These are phyloP conservation scores for Bjerkandera adusta DNA, from an alignment of 1,284 basidiomycete genomes.

Conservation along the genomic window DNA sequence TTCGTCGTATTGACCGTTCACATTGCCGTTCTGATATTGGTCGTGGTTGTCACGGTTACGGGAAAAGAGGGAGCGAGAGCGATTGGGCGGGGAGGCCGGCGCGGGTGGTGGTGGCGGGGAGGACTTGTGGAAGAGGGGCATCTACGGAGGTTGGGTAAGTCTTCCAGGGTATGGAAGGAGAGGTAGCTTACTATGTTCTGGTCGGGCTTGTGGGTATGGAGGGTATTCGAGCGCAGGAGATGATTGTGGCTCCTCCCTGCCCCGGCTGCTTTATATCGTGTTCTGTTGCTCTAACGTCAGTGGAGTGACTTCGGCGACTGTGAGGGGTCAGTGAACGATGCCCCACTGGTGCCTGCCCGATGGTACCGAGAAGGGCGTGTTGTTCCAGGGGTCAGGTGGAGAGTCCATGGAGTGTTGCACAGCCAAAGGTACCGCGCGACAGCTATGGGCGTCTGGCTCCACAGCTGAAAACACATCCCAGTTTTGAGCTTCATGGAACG, in stretches of 20 bases:
- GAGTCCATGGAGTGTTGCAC: too few species aligned
- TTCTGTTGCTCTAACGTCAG: background rate
- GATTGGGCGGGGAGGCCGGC: slow-evolving; percentile 15
- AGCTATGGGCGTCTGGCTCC: too few species aligned
- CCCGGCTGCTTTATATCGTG: slow-evolving; percentile 1
- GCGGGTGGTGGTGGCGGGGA: slow-evolving; percentile 22
- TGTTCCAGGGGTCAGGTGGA: too few species aligned
- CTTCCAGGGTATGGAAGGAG: background rate
- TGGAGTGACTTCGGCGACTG: too few species aligned
- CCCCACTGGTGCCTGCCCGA: too few species aligned
- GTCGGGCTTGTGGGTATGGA: background rate
- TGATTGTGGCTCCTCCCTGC: too few species aligned
- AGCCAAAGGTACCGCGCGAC: too few species aligned
- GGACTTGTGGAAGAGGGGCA: slow-evolving; percentile 21
- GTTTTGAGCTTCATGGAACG: too few species aligned
- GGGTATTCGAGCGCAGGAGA: background rate
- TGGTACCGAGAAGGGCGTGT: too few species aligned
- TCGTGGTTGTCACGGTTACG: slow-evolving; percentile 15
- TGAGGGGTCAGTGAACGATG: too few species aligned
- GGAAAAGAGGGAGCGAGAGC: slow-evolving; percentile 20
- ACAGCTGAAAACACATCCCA: too few species aligned
- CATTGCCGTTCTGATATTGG: slow-evolving; percentile 13
- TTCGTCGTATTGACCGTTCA: background rate
- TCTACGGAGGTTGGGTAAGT: slow-evolving; percentile 5
- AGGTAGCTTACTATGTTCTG: background rate